Conservation (phyloP, 495 filamentous ascomycete genomes). For the Penicillium fimorum region DNA sequence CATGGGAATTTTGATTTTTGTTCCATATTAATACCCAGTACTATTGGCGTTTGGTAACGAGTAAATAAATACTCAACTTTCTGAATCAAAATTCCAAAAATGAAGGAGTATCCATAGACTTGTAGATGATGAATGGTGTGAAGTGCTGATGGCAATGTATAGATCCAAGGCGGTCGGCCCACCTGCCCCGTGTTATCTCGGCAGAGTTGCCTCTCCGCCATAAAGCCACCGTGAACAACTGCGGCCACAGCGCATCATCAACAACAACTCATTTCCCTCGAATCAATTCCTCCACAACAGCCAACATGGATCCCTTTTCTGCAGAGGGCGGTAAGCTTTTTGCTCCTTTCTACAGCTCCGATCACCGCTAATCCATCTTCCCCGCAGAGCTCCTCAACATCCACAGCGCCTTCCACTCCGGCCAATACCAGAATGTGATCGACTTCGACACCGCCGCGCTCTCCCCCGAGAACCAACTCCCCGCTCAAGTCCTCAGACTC, state of each 20-base stretch:
- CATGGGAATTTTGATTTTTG: neutral
- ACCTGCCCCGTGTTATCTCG: slow-evolving; percentile 25
- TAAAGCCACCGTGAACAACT: slow-evolving; percentile 27
- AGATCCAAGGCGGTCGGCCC: slow-evolving; percentile 26
- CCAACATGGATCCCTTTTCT: slow-evolving; percentile 87
- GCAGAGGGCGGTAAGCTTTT: slow-evolving; percentile 70
- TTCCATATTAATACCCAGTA: neutral
- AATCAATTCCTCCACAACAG: slow-evolving; percentile 15
- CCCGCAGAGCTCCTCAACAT: slow-evolving; percentile 86
- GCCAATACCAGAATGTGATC: slow-evolving; percentile 79
- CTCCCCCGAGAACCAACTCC: slow-evolving; percentile 69
- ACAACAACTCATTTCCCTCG: slow-evolving; percentile 17
- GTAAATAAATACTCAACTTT: neutral
- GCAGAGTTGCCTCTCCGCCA: slow-evolving; percentile 22
- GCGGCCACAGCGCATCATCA: slow-evolving; percentile 25
- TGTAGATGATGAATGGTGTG: neutral
- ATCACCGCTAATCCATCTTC: slow-evolving; percentile 11
- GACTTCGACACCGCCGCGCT: slow-evolving; percentile 76
- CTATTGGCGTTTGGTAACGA: neutral
- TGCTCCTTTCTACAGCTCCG: neutral
- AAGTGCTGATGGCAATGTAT: neutral
- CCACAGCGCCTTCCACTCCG: slow-evolving; percentile 92
- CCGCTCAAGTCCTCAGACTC: slow-evolving; percentile 75
- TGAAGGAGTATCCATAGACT: neutral
- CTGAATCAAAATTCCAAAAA: neutral